Conservation (phyloP, 306 rosid species). For the Potentilla sterilis region DNA sequence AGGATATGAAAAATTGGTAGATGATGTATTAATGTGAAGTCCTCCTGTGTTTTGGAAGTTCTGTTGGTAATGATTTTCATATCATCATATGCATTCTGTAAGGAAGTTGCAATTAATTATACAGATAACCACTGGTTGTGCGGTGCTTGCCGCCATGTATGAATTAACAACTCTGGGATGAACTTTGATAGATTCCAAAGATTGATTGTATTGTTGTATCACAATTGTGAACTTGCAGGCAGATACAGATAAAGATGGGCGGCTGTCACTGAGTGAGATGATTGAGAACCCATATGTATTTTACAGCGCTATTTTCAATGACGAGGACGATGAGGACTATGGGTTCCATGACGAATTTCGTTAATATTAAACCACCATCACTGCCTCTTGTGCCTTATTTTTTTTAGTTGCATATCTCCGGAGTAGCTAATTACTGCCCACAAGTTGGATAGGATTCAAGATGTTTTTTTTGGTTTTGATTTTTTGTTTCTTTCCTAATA, state of each 20-base stretch:
- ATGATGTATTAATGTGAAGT: not conserved
- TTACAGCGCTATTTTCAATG: slow-evolving; percentile 85
- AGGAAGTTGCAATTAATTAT: not conserved
- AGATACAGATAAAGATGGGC: slow-evolving; percentile 86
- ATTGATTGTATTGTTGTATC: not conserved
- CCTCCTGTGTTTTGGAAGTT: not conserved
- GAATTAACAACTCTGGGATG: not conserved
- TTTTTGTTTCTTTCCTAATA: slow-evolving; percentile 4
- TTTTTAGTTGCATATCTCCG: slow-evolving; percentile 2
- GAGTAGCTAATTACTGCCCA: not conserved
- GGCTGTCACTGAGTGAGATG: slow-evolving; percentile 82
- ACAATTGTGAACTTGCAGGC: slow-evolving; percentile 52
- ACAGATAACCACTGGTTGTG: not conserved
- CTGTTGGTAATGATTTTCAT: not conserved
- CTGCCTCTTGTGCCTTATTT: not conserved
- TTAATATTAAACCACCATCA: slow-evolving; percentile 32
- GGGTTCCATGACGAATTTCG: slow-evolving; percentile 92
- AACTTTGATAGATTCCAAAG: not conserved
- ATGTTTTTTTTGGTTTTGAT: not conserved
- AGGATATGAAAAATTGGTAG: not conserved
- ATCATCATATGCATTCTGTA: not conserved
- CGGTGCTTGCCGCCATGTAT: not conserved
- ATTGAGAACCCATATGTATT: slow-evolving; percentile 90
- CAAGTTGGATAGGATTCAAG: slow-evolving; percentile 2
- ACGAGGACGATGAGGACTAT: slow-evolving; percentile 66